Evolutionary conservation across 2,329 filamentous ascomycete genomes (phyloP).

Genomic region (Xylariaceae sp.): DNA sequence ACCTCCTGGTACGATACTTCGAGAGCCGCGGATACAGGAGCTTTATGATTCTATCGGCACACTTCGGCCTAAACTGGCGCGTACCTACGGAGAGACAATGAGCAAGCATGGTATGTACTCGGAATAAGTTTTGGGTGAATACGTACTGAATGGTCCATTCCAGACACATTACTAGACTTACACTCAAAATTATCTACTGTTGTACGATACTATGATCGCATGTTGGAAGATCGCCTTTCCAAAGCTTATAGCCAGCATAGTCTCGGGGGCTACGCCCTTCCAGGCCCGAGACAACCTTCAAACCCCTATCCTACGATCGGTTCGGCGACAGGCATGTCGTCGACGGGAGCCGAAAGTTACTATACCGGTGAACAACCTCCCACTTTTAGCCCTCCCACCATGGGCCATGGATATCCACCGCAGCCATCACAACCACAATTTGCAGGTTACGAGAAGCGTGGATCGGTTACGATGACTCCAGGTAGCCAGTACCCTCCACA

Average conservation of each 20-base stretch:
- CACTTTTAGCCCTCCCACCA: conserved; percentile 47
- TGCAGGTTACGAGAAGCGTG: conserved; percentile 42
- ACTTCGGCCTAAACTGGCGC: conserved; percentile 85
- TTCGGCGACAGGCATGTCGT: conserved; percentile 45
- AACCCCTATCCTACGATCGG: conserved; percentile 72
- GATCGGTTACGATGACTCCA: conserved; percentile 39
- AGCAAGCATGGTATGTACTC: conserved; percentile 82
- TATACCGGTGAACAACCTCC: conserved; percentile 66
- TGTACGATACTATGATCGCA: conserved; percentile 94
- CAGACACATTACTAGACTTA: conserved; percentile 88
- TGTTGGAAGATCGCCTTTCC: conserved; percentile 93
- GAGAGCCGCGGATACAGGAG: conserved; percentile 97
- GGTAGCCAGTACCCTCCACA: conserved; percentile 45
- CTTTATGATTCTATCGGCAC: conserved; percentile 96
- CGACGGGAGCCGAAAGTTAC: conserved; percentile 70
- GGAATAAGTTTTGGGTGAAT: background rate
- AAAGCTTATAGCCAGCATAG: conserved; percentile 86
- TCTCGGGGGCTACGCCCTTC: conserved; percentile 62
- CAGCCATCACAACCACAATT: conserved; percentile 45
- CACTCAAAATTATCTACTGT: conserved; percentile 95
- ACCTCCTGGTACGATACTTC: conserved; percentile 89
- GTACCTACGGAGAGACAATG: conserved; percentile 98
- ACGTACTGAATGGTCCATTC: conserved; percentile 32
- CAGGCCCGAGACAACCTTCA: conserved; percentile 50
- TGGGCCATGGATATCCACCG: conserved; percentile 52